These are phyloP conservation scores for Hortiboletus flavorubellus DNA, from an alignment of 768 basidiomycete species.

Conservation along the genomic window DNA sequence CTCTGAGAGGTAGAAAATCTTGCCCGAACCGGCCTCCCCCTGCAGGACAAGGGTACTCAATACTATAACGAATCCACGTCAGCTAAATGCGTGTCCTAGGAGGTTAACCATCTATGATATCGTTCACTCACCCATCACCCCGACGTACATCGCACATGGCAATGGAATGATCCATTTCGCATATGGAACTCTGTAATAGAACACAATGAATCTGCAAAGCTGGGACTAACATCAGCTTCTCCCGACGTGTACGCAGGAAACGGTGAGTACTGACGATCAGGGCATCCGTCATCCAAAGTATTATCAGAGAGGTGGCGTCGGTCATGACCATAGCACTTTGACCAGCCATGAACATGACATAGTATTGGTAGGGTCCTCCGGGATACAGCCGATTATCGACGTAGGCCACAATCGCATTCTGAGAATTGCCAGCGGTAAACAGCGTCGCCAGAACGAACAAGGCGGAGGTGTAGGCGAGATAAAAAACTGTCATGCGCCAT, in stretches of 20 bases:
- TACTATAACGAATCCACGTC: slow-evolving; percentile 2
- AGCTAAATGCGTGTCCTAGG: background rate
- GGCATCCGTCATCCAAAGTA: slow-evolving; percentile 31
- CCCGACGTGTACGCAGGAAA: background rate
- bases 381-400: slow-evolving; percentile 29
- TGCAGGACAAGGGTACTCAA: slow-evolving; percentile 21
- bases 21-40: slow-evolving; percentile 13
- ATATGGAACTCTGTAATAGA: slow-evolving; percentile 21
- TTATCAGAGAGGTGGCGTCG: slow-evolving; percentile 22
- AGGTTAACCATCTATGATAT: background rate
- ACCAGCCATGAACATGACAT: slow-evolving; percentile 22
- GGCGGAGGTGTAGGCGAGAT: slow-evolving; percentile 24
- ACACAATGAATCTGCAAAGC: slow-evolving; percentile 25
- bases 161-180: slow-evolving; percentile 26
- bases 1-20: slow-evolving; percentile 22
- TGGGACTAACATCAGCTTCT: slow-evolving; percentile 4
- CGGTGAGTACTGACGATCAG: slow-evolving; percentile 20
- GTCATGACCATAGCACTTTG: slow-evolving; percentile 23
- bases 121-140: slow-evolving; percentile 20
- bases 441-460: slow-evolving; percentile 29
- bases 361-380: slow-evolving; percentile 26
- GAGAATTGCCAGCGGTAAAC: slow-evolving; percentile 28
- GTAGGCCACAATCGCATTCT: slow-evolving; percentile 27
- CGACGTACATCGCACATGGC: slow-evolving; percentile 22
- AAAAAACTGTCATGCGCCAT: slow-evolving; percentile 23